These are phyloP conservation scores for Annulohypoxylon truncatum DNA, from an alignment of 2,329 filamentous ascomycete species.

Conservation along the genomic window DNA sequence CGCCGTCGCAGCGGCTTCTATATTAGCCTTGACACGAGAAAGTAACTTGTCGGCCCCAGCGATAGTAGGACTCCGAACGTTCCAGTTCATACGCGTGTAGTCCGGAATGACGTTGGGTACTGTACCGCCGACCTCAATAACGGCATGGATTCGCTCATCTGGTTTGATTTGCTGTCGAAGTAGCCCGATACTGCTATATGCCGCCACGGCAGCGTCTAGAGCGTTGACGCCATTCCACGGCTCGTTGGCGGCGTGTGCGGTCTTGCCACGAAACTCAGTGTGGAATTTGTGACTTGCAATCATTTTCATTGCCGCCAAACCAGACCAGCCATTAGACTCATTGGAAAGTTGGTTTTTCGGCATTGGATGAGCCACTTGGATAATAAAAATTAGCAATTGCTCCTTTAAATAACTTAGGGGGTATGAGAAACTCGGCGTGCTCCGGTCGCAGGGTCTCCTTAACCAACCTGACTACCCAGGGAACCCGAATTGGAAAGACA, in stretches of 20 bases:
- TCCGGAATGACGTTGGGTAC: slow-evolving; percentile 56
- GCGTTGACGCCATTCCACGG: slow-evolving; percentile 55
- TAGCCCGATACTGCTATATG: slow-evolving; percentile 53
- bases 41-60: slow-evolving; percentile 46
- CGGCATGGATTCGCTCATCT: slow-evolving; percentile 53
- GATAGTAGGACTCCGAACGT: slow-evolving; percentile 53
- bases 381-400: neutral
- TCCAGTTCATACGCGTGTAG: slow-evolving; percentile 55
- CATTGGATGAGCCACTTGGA: slow-evolving; percentile 44
- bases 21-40: slow-evolving; percentile 52
- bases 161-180: slow-evolving; percentile 55
- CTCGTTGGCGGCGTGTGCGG: slow-evolving; percentile 52
- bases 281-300: slow-evolving; percentile 50
- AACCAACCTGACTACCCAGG: neutral
- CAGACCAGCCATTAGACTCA: slow-evolving; percentile 21
- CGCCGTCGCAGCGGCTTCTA: slow-evolving; percentile 52
- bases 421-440: too few species aligned
- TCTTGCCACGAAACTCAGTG: slow-evolving; percentile 51
- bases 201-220: slow-evolving; percentile 52
- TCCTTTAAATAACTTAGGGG: neutral
- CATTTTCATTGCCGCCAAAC: slow-evolving; percentile 48
- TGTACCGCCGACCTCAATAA: slow-evolving; percentile 53
- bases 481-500: neutral
- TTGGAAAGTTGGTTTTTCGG: slow-evolving; percentile 12
- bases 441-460: neutral